Percentiles rank a stretch among this genome's conserved stretches.
These are phyloP conservation scores for Batkoa obscura DNA, from an alignment of 371 early-diverging fungal genomes.

Conservation along the genomic window DNA sequence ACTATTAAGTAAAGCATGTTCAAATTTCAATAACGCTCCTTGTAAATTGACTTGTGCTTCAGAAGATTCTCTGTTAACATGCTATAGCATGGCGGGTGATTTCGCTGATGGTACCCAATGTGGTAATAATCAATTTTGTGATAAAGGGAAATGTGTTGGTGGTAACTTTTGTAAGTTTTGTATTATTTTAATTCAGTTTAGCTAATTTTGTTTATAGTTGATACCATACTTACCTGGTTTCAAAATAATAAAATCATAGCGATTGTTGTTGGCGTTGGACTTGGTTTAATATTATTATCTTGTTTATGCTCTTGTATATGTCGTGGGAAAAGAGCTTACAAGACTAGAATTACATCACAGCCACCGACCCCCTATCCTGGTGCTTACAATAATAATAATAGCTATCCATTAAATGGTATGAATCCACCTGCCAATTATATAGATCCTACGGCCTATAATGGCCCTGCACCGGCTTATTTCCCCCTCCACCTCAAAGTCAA, in stretches of 20 bases:
- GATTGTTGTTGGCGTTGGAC: slow-evolving; percentile 25
- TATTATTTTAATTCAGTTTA: not conserved
- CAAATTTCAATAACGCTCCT: slow-evolving; percentile 23
- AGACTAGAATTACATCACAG: not conserved
- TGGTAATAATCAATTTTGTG: slow-evolving; percentile 46
- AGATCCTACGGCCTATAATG: slow-evolving; percentile 9
- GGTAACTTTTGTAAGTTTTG: slow-evolving; percentile 21
- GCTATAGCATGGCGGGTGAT: slow-evolving; percentile 49
- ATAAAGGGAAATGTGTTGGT: slow-evolving; percentile 20
- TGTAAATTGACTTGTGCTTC: slow-evolving; percentile 49
- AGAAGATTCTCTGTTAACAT: slow-evolving; percentile 23
- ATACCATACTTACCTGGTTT: slow-evolving; percentile 22
- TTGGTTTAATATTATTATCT: slow-evolving; percentile 23
- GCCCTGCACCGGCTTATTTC: not conserved
- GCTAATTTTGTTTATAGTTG: slow-evolving; percentile 11
- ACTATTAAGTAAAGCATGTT: slow-evolving; percentile 23
- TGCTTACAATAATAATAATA: no score
- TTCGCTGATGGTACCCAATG: slow-evolving; percentile 83
- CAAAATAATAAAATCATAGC: slow-evolving; percentile 20
- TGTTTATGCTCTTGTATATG: slow-evolving; percentile 10
- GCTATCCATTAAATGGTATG: not conserved
- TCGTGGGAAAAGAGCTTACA: not conserved
- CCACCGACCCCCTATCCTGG: not conserved
- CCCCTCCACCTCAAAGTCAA: slow-evolving; percentile 9
- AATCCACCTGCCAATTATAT: not conserved